Evolutionary conservation across 192 early-diverging fungal species (phyloP).

Genomic region (Rhizophagus prolifer): DNA sequence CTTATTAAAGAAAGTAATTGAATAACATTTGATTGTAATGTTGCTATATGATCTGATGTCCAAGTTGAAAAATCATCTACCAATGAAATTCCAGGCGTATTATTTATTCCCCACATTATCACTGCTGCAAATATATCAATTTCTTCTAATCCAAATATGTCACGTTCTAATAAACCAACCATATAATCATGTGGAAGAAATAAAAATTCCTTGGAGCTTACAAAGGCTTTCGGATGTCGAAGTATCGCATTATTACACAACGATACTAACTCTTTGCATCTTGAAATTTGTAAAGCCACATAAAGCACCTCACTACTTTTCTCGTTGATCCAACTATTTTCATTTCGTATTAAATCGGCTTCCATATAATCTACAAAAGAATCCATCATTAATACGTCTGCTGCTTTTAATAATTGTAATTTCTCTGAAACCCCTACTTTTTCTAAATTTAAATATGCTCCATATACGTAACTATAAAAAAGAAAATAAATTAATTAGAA

Average conservation of each 20-base stretch:
- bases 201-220: conserved; percentile 17
- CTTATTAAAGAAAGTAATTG: background rate
- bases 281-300: conserved; percentile 17
- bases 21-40: conserved; percentile 12
- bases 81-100: conserved; percentile 1
- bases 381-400: conserved; percentile 20
- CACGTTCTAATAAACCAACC: background rate
- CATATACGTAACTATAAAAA: conserved; percentile 4
- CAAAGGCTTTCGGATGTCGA: background rate
- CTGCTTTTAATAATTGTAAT: conserved; percentile 17
- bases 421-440: background rate
- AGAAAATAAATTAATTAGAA: background rate
- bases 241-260: conserved; percentile 4
- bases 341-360: background rate
- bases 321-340: background rate
- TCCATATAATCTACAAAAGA: conserved; percentile 19
- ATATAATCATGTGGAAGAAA: conserved; percentile 8
- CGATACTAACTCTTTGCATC: background rate
- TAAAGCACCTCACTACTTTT: conserved; percentile 1
- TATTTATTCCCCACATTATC: conserved; percentile 19
- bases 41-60: background rate
- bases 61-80: conserved; percentile 6
- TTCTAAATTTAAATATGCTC: conserved; percentile 4
- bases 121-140: conserved; percentile 8
- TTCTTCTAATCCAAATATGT: conserved; percentile 16